Evolutionary conservation across 108 stramenopile species (phyloP).

Genomic region (Aurantiochytrium sp.): DNA sequence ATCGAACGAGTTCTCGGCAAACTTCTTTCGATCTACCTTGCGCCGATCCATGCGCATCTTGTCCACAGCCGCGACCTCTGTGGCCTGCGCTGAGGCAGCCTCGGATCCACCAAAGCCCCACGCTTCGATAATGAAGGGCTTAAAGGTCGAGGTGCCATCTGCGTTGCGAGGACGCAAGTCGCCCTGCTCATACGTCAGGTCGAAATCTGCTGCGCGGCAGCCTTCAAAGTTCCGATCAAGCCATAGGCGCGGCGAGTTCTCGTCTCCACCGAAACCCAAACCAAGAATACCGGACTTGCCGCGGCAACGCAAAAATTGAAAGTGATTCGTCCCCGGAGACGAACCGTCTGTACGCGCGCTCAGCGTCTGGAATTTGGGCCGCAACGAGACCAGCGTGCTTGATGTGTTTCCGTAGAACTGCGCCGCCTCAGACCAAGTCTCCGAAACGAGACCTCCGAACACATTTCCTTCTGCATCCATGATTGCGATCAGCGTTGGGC

Average conservation of each 20-base stretch:
- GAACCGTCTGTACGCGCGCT: background rate
- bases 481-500: background rate
- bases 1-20: constrained; percentile 14
- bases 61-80: background rate
- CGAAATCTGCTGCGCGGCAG: background rate
- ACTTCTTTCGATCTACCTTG: background rate
- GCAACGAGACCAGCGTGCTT: background rate
- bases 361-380: background rate
- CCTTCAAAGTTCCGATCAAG: background rate
- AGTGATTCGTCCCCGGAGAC: background rate
- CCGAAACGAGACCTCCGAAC: background rate
- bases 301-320: background rate
- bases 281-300: background rate
- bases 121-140: background rate
- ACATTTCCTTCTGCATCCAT: background rate
- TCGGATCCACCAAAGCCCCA: background rate
- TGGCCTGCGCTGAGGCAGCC: background rate
- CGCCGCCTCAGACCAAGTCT: background rate
- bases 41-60: background rate
- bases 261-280: background rate
- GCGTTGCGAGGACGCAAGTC: background rate
- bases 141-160: background rate
- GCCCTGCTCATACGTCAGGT: constrained; percentile 1
- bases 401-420: constrained; percentile 1
- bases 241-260: background rate